Percentiles rank a stretch among this genome's conserved stretches.
phyloP scores from a whole-genome alignment of 805 yeast genomes.

The Candida pini region DNA sequence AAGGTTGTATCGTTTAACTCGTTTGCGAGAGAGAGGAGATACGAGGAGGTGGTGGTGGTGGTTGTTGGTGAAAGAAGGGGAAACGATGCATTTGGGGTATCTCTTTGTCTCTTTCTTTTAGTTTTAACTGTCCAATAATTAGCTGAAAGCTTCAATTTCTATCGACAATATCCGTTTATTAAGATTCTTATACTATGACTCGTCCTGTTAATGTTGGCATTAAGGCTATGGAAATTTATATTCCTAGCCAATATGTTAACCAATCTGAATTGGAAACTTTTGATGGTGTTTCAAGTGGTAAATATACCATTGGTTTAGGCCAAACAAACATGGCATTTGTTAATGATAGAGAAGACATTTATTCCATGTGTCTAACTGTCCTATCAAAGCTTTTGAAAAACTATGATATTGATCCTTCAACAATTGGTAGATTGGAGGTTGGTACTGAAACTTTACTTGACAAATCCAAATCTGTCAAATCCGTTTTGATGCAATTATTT shows the following conservation, averaged over 20 bases:
- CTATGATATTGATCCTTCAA: conserved; percentile 73
- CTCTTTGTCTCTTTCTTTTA: too few relatives aligned
- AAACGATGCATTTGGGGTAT: too few relatives aligned
- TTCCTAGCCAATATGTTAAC: conserved; percentile 79
- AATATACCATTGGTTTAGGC: conserved; percentile 97
- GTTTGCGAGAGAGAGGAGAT: too few relatives aligned
- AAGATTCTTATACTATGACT: conserved; percentile 27
- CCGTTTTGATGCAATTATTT: conserved; percentile 91
- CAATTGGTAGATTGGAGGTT: conserved; percentile 92
- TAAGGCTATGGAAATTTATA: conserved; percentile 89
- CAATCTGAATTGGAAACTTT: conserved; percentile 81
- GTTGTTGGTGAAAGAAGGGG: too few relatives aligned
- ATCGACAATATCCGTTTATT: too few relatives aligned
- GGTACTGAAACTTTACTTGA: conserved; percentile 97
- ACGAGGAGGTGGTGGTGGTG: too few relatives aligned
- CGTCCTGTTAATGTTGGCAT: conserved; percentile 88
- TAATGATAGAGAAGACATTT: conserved; percentile 95
- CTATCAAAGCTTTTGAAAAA: conserved; percentile 69
- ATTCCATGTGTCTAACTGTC: conserved; percentile 91
- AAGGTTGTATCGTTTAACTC: too few relatives aligned
- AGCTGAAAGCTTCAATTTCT: too few relatives aligned
- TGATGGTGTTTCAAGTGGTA: conserved; percentile 87
- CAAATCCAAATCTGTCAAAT: conserved; percentile 94
- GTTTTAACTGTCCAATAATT: too few relatives aligned
- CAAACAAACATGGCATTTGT: conserved; percentile 98